Evolutionary conservation across 2,329 filamentous ascomycete species (phyloP), one percentile per base, ranked within the genome.

Genomic region (Cadophora luteo-olivacea): DNA sequence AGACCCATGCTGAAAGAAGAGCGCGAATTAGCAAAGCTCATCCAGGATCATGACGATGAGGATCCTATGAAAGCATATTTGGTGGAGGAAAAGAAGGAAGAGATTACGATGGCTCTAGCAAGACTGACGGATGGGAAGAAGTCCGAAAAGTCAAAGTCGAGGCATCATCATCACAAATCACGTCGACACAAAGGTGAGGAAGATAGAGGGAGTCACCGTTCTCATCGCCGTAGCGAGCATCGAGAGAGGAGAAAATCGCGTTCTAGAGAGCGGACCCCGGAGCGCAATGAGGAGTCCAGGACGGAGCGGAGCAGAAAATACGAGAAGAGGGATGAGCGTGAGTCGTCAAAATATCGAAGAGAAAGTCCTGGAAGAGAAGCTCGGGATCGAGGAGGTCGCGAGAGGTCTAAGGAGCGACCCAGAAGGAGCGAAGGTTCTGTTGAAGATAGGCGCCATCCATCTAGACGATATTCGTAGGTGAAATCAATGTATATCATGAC

Each of bases 1-100:
- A 82, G 92, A 68, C 90, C 91, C 1, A 80, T 92, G 82, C 80
- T 97, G 12, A 91, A 89, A 69, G 94, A 97, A 77, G 94, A 98
- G 81, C 83, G 84, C 66, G 94, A 98, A 78, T 81, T 98, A 61
- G 88, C 88, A 62, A 85, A 89, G 55, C 79, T 98, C 66, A 88
- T 97, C 64, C 83, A 87, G 65, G 90, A 95, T 19, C 91, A 97
- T 72, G 96, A 98, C 72, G 94, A 97, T 29, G 95, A 98, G 70
- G 96, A 99, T 79, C 96, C 96, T 0, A 99, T 99, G 96, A 97
- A 97, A 81, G 89, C 88, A 48, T 97, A 92, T 75, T 78, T 98
- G 72, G 89, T 97, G 63, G 88, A 95, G 72, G 92, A 97, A 81
- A 97, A 98, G 85, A 94, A 92, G 80, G 93, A 93, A 78, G 93